phyloP scores from a whole-genome alignment of 495 filamentous ascomycete species.

The Trypethelium eluteriae region DNA sequence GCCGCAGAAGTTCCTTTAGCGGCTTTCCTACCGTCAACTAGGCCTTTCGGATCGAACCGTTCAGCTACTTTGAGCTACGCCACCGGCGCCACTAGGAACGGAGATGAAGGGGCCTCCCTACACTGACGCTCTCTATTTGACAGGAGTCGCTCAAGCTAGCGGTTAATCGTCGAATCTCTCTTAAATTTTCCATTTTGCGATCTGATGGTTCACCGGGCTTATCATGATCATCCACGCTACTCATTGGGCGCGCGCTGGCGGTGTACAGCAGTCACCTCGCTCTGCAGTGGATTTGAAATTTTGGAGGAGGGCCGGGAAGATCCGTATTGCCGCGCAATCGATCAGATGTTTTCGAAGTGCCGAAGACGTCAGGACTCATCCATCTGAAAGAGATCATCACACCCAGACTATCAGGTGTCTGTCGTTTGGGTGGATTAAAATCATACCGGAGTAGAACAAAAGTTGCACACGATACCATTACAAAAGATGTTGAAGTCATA shows the following conservation, averaged over 20 bases:
- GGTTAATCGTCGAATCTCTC: neutral
- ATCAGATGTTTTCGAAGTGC: neutral
- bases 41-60: slow-evolving; percentile 8
- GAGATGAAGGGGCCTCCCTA: neutral
- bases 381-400: neutral
- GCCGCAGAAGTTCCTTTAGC: neutral
- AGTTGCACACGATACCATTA: no score
- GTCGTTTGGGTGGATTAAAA: no score
- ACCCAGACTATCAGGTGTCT: neutral
- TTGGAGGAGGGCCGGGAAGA: neutral
- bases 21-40: neutral
- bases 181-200: slow-evolving; percentile 10
- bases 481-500: no score
- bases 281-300: neutral
- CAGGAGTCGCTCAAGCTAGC: neutral
- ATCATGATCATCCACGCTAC: neutral
- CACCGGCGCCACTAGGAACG: neutral
- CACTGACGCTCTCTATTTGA: neutral
- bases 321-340: neutral
- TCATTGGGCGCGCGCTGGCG: neutral
- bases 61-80: slow-evolving; percentile 6
- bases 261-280: neutral
- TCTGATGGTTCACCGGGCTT: neutral
- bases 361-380: neutral
- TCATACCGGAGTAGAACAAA: no score